Evolutionary conservation across 208 protist genomes (phyloP), one percentile per base, ranked within the genome.

Genomic region (Leptomonas pyrrhocoris): DNA sequence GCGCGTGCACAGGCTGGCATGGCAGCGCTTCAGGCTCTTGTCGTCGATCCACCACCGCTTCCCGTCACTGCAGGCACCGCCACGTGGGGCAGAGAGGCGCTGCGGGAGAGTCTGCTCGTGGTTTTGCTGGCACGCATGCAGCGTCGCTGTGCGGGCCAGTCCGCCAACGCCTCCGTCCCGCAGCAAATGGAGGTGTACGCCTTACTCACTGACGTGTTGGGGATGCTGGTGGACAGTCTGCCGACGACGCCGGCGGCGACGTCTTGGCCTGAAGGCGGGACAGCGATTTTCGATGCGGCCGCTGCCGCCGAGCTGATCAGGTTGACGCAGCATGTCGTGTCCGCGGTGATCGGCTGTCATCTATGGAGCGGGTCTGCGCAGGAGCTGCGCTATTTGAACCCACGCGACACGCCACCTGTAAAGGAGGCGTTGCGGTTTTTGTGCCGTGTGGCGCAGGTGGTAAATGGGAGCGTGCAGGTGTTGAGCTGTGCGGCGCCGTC

Each of bases 281-380:
- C 11, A 25, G 25, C 21, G 27, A 3, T 46, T 15, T 60, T 50
- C 19, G 23, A 40, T 21, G 34, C 55, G 2, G 8, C 46, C n/a
- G 23, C 60, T 12, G 45, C 42, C 11, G 42, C 25, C 19, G 66
- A 72, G 31, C 2, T 56, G n/a, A 25, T 56, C 9, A 38, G 55
- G 21, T 27, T 63, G 25, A 30, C 55, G 34, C 46, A 72, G 55
- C 66, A 55, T 31, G 31, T 72, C 18, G 66, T 72, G 16, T 8
- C 55, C 0, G 46, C 43, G 7, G 45, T 63, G 19, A 19, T 72
- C 2, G 66, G 45, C 12, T 63, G 55, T 18, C 66, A 25, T 1
- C 40, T 72, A 30, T 72, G 66, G 66, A 72, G 66, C 31, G 66
- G 66, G 5, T 56, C 66, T 28, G 56, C 56, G 56, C 66, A 72